Base-by-base conservation (phyloP, 352 stramenopile species). In the Pythium utonaiense region DNA sequence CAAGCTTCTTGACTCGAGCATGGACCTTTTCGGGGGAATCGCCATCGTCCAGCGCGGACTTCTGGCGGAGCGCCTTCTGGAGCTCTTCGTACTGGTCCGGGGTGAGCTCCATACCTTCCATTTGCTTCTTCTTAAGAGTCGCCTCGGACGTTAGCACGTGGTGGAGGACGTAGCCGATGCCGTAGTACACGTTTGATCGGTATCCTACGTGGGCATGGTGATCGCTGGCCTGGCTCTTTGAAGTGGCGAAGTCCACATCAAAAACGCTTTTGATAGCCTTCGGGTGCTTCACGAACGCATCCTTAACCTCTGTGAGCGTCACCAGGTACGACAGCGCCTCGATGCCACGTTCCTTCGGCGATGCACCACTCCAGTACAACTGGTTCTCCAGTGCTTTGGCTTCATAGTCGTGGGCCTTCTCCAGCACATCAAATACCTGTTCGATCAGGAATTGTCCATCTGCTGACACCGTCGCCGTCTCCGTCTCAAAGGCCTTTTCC, bases 21-120 rank as follows among this genome's bases (percentile, higher is more conserved):
- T 85, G 63, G 3, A 96, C 82, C 10, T 79, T 69, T 12, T 97
- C 89, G 3, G 78, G 70, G 6, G 83, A 80, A 53, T 98, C 91
- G 21, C 98, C 84, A 48, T 95, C 86, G 25, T 95, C 92, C 47
- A 99, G 84, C 27, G 90, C 76, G 14, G 93, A 98, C 66, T 98
- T 98, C 57, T 97, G 91, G 56, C 95, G 95, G 19, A 95, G 74
- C 47, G 98, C 85, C 51, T 95, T 88, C 71, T 98, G 91, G 17
- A 99, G 77, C 70, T 99, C 86, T 80, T 99, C 96, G 71, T 98
- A 99, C 73, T 99, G 95, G 60, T 99, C 95, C 31, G 95, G 83
- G 0, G 94, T 98, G 57, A 99, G 91, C 62, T 99, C 96, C 78
- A 98, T 98, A 10, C 94, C 93, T 30, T 95, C 83, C 77, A 99